These are phyloP conservation scores for Colletotrichum abscissum DNA, from an alignment of 2,329 filamentous ascomycete species.

Conservation along the genomic window DNA sequence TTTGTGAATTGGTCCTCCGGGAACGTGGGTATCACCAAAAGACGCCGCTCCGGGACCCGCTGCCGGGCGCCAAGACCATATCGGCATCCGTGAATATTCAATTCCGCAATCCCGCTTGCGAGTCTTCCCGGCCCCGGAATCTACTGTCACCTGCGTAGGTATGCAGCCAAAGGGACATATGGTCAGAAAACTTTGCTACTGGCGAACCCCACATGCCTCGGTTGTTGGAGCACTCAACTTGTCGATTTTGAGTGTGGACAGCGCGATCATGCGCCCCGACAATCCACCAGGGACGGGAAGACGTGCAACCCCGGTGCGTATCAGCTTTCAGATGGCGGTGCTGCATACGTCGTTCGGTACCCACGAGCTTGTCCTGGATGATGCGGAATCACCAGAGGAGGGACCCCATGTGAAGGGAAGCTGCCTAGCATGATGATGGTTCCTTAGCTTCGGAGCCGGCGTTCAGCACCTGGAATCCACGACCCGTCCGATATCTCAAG, in stretches of 20 bases:
- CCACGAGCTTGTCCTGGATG: constrained; percentile 7
- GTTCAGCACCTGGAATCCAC: constrained; percentile 5
- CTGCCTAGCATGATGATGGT: background rate
- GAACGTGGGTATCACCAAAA: background rate
- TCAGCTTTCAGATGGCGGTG: constrained; percentile 3
- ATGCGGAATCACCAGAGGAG: background rate
- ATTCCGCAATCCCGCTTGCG: constrained; percentile 16
- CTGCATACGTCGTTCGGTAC: background rate
- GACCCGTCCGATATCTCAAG: background rate
- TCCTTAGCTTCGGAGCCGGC: constrained; percentile 13
- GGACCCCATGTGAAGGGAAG: background rate
- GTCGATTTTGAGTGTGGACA: constrained; percentile 15
- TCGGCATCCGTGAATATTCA: constrained; percentile 7
- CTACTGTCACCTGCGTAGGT: no score
- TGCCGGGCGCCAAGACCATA: constrained; percentile 4
- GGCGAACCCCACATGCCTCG: constrained; percentile 9
- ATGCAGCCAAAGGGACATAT: background rate
- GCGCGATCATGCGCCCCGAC: constrained; percentile 28
- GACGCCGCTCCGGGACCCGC: background rate
- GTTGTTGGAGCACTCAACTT: background rate
- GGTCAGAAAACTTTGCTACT: constrained; percentile 3
- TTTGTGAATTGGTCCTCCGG: background rate
- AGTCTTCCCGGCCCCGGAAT: background rate
- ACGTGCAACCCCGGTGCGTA: constrained; percentile 27
- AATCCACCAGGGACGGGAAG: constrained; percentile 29